Conservation (phyloP, 257 asterid genomes). For the Solanum boliviense region DNA sequence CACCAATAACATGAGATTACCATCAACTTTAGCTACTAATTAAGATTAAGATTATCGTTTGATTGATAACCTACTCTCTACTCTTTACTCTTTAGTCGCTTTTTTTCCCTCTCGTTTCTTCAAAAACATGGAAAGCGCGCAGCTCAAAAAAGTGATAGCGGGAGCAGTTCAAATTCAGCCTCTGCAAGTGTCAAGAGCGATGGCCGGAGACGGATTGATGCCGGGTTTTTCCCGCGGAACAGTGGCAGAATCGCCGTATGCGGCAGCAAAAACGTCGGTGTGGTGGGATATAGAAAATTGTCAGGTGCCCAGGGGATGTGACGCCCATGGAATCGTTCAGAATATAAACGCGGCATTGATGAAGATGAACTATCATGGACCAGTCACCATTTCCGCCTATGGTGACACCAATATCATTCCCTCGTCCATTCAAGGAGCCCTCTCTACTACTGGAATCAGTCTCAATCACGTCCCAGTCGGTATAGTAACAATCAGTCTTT, state of each 20-base stretch:
- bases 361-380: slow-evolving; percentile 64
- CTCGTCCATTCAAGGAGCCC: slow-evolving; percentile 44
- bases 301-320: slow-evolving; percentile 58
- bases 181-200: neutral
- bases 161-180: neutral
- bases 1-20: neutral
- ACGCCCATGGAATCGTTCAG: slow-evolving; percentile 70
- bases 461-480: slow-evolving; percentile 87
- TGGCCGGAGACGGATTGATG: neutral
- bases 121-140: neutral
- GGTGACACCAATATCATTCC: slow-evolving; percentile 64
- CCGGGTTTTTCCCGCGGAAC: neutral
- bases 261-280: slow-evolving; percentile 58
- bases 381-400: slow-evolving; percentile 67
- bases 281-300: slow-evolving; percentile 98
- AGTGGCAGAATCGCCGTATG: slow-evolving; percentile 53
- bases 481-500: slow-evolving; percentile 1
- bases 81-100: too few relatives aligned
- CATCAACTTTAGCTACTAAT: neutral
- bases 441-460: slow-evolving; percentile 69
- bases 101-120: neutral
- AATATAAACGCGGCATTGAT: slow-evolving; percentile 68
- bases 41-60: neutral
- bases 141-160: too few relatives aligned
- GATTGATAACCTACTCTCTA: neutral